Evolutionary conservation across 208 protist genomes (phyloP).

Genomic region (Leishmania major): DNA sequence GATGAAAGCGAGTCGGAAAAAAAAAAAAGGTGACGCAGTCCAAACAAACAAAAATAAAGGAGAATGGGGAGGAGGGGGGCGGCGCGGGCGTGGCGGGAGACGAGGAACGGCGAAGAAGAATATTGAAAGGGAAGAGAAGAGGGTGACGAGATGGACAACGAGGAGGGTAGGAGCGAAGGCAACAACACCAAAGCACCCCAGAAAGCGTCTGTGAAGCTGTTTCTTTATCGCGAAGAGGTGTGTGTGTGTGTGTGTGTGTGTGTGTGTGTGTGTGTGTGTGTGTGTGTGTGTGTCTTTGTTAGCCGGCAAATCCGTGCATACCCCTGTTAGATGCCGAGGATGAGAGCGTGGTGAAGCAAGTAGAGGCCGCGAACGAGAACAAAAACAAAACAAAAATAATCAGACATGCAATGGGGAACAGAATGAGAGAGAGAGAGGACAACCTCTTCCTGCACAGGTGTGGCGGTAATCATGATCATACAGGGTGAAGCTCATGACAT

Average conservation of each 20-base stretch:
- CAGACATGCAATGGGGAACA: background rate
- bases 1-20: background rate
- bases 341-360: background rate
- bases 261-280: background rate
- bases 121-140: background rate
- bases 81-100: background rate
- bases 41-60: background rate
- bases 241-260: background rate
- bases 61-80: background rate
- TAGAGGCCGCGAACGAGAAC: background rate
- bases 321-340: background rate
- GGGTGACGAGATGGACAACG: background rate
- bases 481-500: background rate
- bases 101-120: background rate
- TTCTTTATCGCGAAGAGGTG: background rate
- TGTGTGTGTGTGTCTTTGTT: conserved; percentile 3
- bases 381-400: background rate
- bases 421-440: background rate
- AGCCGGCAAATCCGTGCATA: background rate
- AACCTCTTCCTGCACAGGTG: background rate
- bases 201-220: background rate
- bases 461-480: background rate
- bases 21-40: background rate
- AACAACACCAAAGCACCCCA: background rate
- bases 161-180: background rate